Evolutionary conservation across 805 yeast genomes (phyloP).

Genomic region (Tetrapisispora iriomotensis): DNA sequence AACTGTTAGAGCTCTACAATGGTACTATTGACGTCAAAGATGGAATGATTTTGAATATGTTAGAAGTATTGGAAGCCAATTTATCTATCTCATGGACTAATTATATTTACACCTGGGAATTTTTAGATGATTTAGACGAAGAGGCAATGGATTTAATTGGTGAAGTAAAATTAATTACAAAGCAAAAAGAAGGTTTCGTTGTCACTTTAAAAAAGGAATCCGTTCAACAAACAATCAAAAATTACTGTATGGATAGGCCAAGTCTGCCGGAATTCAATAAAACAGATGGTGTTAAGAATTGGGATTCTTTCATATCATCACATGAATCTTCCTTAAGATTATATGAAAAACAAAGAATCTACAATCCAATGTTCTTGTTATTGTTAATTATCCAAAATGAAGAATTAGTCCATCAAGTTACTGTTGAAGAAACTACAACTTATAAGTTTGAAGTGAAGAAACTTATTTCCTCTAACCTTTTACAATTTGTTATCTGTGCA

Average conservation of each 20-base stretch:
- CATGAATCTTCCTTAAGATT: conserved; percentile 9
- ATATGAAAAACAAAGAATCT: conserved; percentile 25
- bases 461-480: conserved; percentile 47
- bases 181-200: conserved; percentile 38
- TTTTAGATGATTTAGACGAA: conserved; percentile 32
- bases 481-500: conserved; percentile 38
- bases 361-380: conserved; percentile 67
- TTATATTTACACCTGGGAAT: conserved; percentile 56
- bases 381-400: conserved; percentile 53
- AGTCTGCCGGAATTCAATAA: conserved; percentile 18
- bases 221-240: conserved; percentile 39
- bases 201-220: conserved; percentile 42
- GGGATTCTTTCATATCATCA: conserved; percentile 24
- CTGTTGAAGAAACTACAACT: conserved; percentile 21
- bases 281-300: conserved; percentile 7
- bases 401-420: conserved; percentile 40
- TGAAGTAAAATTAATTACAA: conserved; percentile 37
- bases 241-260: conserved; percentile 26
- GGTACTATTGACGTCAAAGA: conserved; percentile 61
- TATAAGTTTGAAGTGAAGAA: conserved; percentile 42
- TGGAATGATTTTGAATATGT: conserved; percentile 43
- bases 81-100: conserved; percentile 55
- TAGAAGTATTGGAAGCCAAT: conserved; percentile 48
- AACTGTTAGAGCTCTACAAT: conserved; percentile 43
- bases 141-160: conserved; percentile 39